Evolutionary conservation across 2,329 filamentous ascomycete species (phyloP), one percentile per base, ranked within the genome.

Genomic region (Pyrenochaeta sp.): DNA sequence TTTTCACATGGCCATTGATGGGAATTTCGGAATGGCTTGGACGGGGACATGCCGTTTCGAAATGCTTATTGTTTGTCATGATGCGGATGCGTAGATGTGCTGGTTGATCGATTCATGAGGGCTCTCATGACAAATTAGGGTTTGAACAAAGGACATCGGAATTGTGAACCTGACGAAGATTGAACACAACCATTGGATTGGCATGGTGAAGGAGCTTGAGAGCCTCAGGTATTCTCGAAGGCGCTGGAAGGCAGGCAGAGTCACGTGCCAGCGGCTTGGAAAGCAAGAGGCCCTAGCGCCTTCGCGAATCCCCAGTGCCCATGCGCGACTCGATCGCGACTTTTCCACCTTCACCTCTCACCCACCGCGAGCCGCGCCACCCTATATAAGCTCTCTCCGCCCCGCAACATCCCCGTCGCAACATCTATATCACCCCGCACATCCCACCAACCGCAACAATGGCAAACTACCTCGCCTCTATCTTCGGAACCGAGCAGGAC

Each of bases 401-500:
- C 37, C 19, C 18, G 17, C 28, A 39, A 27, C 30, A 27, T 18
- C 28, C 20, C 26, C 32, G 32, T 17, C 24, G 7, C 41, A 34
- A 31, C 27, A 27, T 17, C 23, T 13, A 17, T 21, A 22, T 23
- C 3, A 13, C 7, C 23, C 11, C 31, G 9, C 11, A 18, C 37
- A 26, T 10, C 22, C 6, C n/a, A 19, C 18, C 6, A 23, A 38
- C 44, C 40, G 22, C 31, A 47, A 76, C 19, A 68, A 96, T 96
- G 92, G 92, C 92, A 69, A 96, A 96, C 81, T 97, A 96, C 73
- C 89, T 99, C 73, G 94, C 94, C 67, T 96, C 91, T 72, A 99
- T 99, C 78, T 99, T 99, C 81, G 94, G 94, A 68, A 99, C 94
- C 20, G 94, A 99, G 82, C 94, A 97, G 76, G 94, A 99, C 86